These are phyloP conservation scores for Alloteropsis semialata DNA, from an alignment of 176 grass and related monocot species.

Conservation along the genomic window DNA sequence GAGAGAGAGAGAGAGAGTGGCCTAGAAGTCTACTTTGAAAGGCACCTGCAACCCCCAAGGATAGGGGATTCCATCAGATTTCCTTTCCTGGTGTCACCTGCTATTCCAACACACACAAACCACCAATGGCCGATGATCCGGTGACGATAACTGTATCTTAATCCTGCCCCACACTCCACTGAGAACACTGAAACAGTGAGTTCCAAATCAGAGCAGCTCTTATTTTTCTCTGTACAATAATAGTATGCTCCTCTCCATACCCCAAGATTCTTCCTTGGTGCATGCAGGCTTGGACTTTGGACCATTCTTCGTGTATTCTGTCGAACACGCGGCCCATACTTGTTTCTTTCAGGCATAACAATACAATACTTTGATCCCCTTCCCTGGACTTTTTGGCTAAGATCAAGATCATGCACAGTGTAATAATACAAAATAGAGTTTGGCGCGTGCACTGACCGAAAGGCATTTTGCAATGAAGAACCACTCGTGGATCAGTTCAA, in stretches of 20 bases:
- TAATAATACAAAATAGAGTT: conserved; percentile 47
- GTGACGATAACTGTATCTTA: conserved; percentile 40
- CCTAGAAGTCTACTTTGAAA: conserved; percentile 38
- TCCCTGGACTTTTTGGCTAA: conserved; percentile 35
- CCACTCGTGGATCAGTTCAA: conserved; percentile 15
- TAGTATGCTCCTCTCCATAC: conserved; percentile 27
- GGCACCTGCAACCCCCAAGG: conserved; percentile 34
- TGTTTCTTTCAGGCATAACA: conserved; percentile 27
- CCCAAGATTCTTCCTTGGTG: conserved; percentile 43
- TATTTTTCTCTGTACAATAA: conserved; percentile 33
- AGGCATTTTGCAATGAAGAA: conserved; percentile 33
- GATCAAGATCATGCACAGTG: conserved; percentile 45
- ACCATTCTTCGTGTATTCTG: conserved; percentile 31
- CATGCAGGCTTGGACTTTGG: conserved; percentile 25
- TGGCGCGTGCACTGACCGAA: conserved; percentile 48
- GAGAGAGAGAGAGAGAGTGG: background rate
- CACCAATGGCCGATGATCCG: conserved; percentile 27
- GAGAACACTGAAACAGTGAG: conserved; percentile 24
- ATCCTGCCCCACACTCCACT: conserved; percentile 44
- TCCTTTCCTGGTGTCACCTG: conserved; percentile 52
- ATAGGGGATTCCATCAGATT: conserved; percentile 48
- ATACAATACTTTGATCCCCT: conserved; percentile 40
- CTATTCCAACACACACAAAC: conserved; percentile 50
- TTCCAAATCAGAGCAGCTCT: conserved; percentile 33
- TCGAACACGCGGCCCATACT: conserved; percentile 36